phyloP scores from a whole-genome alignment of 768 basidiomycete genomes.

The Inosperma sp. region DNA sequence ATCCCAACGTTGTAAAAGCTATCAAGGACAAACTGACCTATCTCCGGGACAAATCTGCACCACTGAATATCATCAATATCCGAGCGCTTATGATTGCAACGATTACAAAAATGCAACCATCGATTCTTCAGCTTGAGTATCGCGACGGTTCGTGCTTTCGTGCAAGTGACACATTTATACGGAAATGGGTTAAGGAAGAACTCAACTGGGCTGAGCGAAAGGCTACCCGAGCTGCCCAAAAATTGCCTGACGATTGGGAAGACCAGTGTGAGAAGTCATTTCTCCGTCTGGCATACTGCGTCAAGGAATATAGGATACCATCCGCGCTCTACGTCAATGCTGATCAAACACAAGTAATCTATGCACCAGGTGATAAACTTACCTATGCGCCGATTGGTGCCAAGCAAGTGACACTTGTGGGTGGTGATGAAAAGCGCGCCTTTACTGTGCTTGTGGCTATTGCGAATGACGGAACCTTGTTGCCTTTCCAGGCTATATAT shows the following conservation, averaged over 20 bases:
- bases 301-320: slow-evolving; percentile 30
- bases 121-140: slow-evolving; percentile 7
- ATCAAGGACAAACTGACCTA: not conserved
- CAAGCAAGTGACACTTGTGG: slow-evolving; percentile 31
- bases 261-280: slow-evolving; percentile 23
- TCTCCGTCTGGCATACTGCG: slow-evolving; percentile 23
- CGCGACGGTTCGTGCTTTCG: slow-evolving; percentile 10
- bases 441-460: slow-evolving; percentile 32
- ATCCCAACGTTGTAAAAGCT: slow-evolving; percentile 10
- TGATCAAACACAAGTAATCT: slow-evolving; percentile 33
- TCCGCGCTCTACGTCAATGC: slow-evolving; percentile 29
- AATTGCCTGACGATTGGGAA: slow-evolving; percentile 28
- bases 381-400: slow-evolving; percentile 25
- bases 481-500: no score
- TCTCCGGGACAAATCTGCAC: not conserved
- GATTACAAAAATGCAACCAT: slow-evolving; percentile 6
- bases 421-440: slow-evolving; percentile 36
- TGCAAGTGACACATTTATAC: slow-evolving; percentile 19
- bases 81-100: slow-evolving; percentile 10
- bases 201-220: slow-evolving; percentile 25
- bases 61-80: slow-evolving; percentile 9
- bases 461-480: slow-evolving; percentile 21
- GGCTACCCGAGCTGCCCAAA: slow-evolving; percentile 34
- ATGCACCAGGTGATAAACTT: slow-evolving; percentile 24
- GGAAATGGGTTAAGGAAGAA: slow-evolving; percentile 15